These are phyloP conservation scores for Gossypium rotundifolium DNA, from an alignment of 345 rosid species.

Conservation along the genomic window DNA sequence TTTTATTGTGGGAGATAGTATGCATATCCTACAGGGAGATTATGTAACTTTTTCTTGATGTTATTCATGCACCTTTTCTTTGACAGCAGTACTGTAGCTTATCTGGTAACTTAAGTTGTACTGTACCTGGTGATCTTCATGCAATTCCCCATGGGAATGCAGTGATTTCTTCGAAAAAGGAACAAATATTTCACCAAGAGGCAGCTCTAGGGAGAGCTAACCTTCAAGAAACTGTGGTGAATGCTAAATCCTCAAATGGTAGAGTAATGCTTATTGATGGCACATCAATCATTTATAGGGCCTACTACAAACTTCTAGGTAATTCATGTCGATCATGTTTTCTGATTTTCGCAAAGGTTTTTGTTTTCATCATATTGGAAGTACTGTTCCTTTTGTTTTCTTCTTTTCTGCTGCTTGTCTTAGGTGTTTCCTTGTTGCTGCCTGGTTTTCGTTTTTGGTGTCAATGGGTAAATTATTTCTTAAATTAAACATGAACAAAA, in stretches of 20 bases:
- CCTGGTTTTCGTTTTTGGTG: neutral
- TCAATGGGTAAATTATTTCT: neutral
- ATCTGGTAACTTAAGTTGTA: constrained; percentile 22
- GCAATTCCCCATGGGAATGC: constrained; percentile 24
- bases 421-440: neutral
- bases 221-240: constrained; percentile 29
- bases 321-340: constrained; percentile 3
- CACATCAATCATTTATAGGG: constrained; percentile 84
- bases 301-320: constrained; percentile 96
- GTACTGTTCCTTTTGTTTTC: neutral
- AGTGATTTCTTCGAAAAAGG: constrained; percentile 27
- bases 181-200: constrained; percentile 19
- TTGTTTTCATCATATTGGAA: constrained; percentile 1
- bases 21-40: neutral
- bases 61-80: neutral
- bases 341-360: neutral
- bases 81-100: constrained; percentile 46
- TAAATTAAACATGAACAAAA: neutral
- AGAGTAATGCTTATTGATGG: constrained; percentile 97
- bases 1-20: neutral
- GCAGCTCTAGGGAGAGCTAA: constrained; percentile 22
- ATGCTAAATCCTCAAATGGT: constrained; percentile 39
- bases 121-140: constrained; percentile 25
- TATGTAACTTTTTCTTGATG: neutral
- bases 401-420: neutral